phyloP scores from a whole-genome alignment of 2,329 filamentous ascomycete genomes.

The Dendrostoma leiphaemia region DNA sequence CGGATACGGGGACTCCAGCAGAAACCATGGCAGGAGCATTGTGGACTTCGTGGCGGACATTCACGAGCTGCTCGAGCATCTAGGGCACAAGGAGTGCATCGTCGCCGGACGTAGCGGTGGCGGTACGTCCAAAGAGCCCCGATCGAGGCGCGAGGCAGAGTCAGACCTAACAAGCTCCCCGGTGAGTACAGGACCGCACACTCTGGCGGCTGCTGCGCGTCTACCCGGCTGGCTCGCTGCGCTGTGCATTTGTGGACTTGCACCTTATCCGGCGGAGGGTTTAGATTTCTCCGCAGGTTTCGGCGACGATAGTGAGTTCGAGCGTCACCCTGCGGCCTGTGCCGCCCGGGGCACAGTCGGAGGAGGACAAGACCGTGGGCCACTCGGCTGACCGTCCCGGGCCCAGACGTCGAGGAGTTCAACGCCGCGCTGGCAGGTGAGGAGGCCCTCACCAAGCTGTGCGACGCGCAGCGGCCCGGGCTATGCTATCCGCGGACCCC shows the following conservation, averaged over 20 bases:
- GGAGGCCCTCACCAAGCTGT: constrained; percentile 1
- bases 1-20: constrained; percentile 13
- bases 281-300: constrained; percentile 12
- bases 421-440: constrained; percentile 7
- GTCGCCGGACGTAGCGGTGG: constrained; percentile 15
- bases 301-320: constrained; percentile 9
- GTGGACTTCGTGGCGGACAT: constrained; percentile 12
- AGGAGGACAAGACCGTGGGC: too few species aligned
- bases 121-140: not conserved
- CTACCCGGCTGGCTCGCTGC: constrained; percentile 11
- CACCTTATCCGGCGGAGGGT: constrained; percentile 1
- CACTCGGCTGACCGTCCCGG: not conserved
- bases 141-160: not conserved
- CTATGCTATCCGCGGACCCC: not conserved
- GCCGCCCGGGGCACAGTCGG: not conserved
- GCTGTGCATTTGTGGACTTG: constrained; percentile 4
- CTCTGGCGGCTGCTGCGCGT: constrained; percentile 13
- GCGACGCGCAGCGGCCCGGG: constrained; percentile 1
- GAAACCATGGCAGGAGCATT: constrained; percentile 2
- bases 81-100: constrained; percentile 13
- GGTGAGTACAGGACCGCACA: constrained; percentile 4
- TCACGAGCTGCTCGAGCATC: constrained; percentile 12
- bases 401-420: constrained; percentile 8
- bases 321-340: not conserved
- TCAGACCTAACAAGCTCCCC: not conserved